phyloP scores from a whole-genome alignment of 768 basidiomycete species.

The Russula griseocarnosa region DNA sequence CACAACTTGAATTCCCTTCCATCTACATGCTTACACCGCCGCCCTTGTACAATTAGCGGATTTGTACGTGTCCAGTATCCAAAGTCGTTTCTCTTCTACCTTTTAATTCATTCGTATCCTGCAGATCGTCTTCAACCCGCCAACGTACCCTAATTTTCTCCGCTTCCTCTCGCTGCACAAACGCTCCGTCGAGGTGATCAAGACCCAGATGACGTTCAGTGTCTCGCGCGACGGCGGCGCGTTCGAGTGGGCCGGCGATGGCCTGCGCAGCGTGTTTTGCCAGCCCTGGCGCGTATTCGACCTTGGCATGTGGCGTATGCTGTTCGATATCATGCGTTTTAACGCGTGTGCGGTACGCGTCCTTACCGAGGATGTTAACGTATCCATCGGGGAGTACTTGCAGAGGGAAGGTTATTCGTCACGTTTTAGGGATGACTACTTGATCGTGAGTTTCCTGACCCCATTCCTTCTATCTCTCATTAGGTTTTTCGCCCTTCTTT shows the following conservation, averaged over 20 bases:
- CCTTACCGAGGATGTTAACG: constrained; percentile 34
- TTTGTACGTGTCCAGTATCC: constrained; percentile 2
- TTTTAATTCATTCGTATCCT: background rate
- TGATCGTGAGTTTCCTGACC: constrained; percentile 50
- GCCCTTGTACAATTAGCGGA: background rate
- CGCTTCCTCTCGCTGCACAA: constrained; percentile 52
- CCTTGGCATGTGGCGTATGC: constrained; percentile 64
- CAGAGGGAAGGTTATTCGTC: constrained; percentile 61
- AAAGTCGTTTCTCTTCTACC: background rate
- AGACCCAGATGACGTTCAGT: constrained; percentile 75
- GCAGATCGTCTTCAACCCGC: constrained; percentile 73
- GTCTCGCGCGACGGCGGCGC: constrained; percentile 64
- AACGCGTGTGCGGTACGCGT: constrained; percentile 46
- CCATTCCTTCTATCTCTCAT: background rate
- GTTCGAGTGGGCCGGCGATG: constrained; percentile 77
- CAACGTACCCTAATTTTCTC: constrained; percentile 66
- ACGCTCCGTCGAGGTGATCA: constrained; percentile 45
- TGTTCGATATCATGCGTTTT: constrained; percentile 69
- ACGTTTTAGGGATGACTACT: constrained; percentile 67
- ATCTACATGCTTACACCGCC: background rate
- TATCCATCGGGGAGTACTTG: constrained; percentile 54
- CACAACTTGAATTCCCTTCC: background rate
- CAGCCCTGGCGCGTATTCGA: constrained; percentile 59
- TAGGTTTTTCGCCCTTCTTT: background rate
- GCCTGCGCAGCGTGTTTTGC: constrained; percentile 59